Percentiles rank a stretch among this genome's conserved stretches.
phyloP scores from a whole-genome alignment of 129 eudicot genomes.

The Lactuca saligna region DNA sequence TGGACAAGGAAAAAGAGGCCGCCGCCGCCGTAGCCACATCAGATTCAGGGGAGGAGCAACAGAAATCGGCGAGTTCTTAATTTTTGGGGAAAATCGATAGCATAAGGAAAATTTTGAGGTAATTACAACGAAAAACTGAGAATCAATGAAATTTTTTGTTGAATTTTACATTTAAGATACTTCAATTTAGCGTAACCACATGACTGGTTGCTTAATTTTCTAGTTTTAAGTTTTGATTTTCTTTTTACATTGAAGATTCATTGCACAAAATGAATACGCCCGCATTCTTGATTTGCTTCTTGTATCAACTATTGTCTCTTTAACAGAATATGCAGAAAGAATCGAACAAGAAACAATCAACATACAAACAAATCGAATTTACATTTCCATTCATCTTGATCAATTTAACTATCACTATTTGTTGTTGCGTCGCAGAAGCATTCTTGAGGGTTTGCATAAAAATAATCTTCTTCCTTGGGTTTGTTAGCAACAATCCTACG shows the following conservation, averaged over 20 bases:
- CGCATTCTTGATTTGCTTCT: neutral
- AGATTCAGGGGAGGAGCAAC: constrained; percentile 5
- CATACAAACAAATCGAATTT: neutral
- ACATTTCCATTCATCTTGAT: neutral
- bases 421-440: constrained; percentile 56
- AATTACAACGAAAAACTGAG: neutral
- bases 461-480: constrained; percentile 97
- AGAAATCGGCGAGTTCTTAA: constrained; percentile 9
- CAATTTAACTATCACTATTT: constrained; percentile 12
- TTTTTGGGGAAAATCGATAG: neutral
- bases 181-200: neutral
- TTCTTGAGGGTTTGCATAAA: constrained; percentile 92
- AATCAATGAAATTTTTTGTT: neutral
- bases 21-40: neutral
- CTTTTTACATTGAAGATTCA: neutral
- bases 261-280: neutral
- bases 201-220: neutral
- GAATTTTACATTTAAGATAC: neutral
- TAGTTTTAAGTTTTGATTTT: neutral
- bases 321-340: neutral
- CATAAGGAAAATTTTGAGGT: constrained; percentile 3
- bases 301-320: neutral
- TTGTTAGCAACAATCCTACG: constrained; percentile 55
- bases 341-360: neutral
- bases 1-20: constrained; percentile 31